Evolutionary conservation across 139 green algal genomes (phyloP).

Genomic region (Pleodorina starrii): DNA sequence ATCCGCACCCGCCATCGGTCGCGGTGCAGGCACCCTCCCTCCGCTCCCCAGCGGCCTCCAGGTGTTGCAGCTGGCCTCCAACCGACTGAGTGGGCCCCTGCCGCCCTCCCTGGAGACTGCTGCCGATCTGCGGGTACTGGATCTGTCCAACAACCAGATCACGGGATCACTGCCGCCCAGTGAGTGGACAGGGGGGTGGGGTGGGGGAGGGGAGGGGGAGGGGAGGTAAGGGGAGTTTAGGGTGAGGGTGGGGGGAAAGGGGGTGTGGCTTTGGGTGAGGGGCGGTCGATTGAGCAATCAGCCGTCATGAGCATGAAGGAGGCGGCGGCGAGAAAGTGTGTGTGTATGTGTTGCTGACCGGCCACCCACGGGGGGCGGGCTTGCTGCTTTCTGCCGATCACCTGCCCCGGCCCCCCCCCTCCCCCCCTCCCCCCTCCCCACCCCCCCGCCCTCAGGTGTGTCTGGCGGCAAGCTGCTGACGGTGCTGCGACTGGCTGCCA

Average conservation of each 20-base stretch:
- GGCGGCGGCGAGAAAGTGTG: no score
- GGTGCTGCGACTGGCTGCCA: not conserved
- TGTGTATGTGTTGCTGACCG: no score
- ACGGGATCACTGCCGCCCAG: not conserved
- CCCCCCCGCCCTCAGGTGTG: not conserved
- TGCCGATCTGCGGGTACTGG: constrained; percentile 53
- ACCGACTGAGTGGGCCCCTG: constrained; percentile 49
- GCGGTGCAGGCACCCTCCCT: constrained; percentile 1
- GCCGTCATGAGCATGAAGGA: no score
- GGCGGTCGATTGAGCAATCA: no score
- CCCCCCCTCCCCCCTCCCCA: not conserved
- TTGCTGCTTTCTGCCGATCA: no score
- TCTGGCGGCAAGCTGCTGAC: not conserved
- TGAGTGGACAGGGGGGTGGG: not conserved
- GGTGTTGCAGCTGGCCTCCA: constrained; percentile 35
- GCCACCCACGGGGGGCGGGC: no score
- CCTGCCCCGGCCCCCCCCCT: not conserved
- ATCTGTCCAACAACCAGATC: constrained; percentile 49
- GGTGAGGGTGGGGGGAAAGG: no score
- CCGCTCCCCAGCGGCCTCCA: not conserved
- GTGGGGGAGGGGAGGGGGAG: not conserved
- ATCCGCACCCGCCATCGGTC: not conserved
- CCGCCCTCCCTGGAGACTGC: constrained; percentile 50
- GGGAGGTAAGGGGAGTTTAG: not conserved
- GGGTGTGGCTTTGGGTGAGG: no score